A percentile compares a stretch with the other conserved stretches of the same genome.
Conservation (phyloP, 331 rosid genomes). For the Saraca asoca region DNA sequence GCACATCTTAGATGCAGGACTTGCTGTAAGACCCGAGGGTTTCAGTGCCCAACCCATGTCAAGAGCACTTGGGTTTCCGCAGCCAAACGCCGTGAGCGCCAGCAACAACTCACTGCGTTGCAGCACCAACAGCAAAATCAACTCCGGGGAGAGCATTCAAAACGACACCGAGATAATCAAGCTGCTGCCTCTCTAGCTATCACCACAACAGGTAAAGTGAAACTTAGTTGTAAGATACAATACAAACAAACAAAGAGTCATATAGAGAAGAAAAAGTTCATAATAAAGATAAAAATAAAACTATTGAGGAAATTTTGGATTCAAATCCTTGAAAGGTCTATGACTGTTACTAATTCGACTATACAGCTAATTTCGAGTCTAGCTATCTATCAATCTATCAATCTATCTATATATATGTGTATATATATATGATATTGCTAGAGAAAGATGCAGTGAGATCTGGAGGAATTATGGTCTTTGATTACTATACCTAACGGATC, state of each 20-base stretch:
- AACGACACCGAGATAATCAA: conserved; percentile 53
- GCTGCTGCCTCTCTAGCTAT: conserved; percentile 49
- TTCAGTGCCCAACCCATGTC: conserved; percentile 88
- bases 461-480: conserved; percentile 28
- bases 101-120: conserved; percentile 59
- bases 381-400: no score
- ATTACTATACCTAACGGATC: conserved; percentile 36
- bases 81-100: conserved; percentile 87
- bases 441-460: conserved; percentile 29
- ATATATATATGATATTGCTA: conserved; percentile 17
- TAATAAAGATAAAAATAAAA: no score
- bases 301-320: neutral
- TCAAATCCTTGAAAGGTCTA: conserved; percentile 3
- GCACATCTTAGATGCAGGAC: conserved; percentile 78
- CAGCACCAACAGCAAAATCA: conserved; percentile 50
- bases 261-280: neutral
- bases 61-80: conserved; percentile 99
- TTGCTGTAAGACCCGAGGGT: conserved; percentile 93
- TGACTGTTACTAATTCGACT: neutral
- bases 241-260: conserved; percentile 1
- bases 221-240: conserved; percentile 5
- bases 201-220: conserved; percentile 69
- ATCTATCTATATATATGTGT: no score
- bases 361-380: no score
- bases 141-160: conserved; percentile 51